Evolutionary conservation across 345 rosid species (phyloP).

Genomic region (Populus euphratica): DNA sequence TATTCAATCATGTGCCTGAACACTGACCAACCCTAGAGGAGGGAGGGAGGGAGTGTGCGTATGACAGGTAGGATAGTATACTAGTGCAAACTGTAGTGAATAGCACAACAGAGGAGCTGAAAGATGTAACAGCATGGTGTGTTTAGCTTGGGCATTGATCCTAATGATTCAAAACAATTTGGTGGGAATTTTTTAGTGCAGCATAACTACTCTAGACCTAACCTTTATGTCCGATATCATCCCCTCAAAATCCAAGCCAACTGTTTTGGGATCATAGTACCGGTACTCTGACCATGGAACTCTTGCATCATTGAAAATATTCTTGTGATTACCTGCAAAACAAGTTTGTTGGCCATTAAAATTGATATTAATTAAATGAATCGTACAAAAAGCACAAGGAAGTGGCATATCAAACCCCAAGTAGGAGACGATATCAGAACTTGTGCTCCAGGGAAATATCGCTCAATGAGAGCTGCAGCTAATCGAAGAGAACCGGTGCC

Average conservation of each 20-base stretch:
- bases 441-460: constrained; percentile 89
- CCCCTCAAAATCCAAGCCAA: constrained; percentile 98
- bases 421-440: constrained; percentile 88
- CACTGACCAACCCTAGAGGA: neutral
- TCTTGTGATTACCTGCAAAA: constrained; percentile 86
- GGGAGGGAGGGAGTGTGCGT: neutral
- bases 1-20: neutral
- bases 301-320: constrained; percentile 89
- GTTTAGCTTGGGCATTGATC: neutral
- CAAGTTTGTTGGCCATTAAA: constrained; percentile 8
- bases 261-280: constrained; percentile 93
- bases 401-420: constrained; percentile 56
- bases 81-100: neutral
- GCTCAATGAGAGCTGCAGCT: constrained; percentile 89
- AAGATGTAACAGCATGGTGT: neutral
- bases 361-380: neutral
- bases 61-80: neutral
- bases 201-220: constrained; percentile 9
- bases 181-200: neutral
- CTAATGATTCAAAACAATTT: neutral
- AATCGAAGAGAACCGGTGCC: constrained; percentile 94
- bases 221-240: constrained; percentile 94
- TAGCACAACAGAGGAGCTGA: neutral
- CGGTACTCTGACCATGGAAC: constrained; percentile 97
- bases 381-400: constrained; percentile 10